These are phyloP conservation scores for Claviceps arundinis DNA, from an alignment of 2,329 filamentous ascomycete species.

Conservation along the genomic window DNA sequence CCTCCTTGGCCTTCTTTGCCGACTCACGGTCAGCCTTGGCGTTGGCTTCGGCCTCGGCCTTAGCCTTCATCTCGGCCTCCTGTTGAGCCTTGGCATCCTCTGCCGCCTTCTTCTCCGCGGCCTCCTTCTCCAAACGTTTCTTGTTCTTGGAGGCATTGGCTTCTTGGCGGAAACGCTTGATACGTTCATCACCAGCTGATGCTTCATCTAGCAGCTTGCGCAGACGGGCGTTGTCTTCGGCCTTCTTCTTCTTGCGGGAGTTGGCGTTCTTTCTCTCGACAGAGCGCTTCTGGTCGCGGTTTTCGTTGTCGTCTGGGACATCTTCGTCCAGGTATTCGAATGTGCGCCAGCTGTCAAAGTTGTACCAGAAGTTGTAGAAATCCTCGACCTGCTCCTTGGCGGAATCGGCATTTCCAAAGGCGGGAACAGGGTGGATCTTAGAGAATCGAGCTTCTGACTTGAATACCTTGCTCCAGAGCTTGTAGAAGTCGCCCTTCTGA, in stretches of 20 bases:
- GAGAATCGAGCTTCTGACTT: constrained; percentile 88
- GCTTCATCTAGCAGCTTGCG: constrained; percentile 81
- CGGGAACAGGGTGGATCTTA: constrained; percentile 76
- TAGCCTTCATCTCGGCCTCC: constrained; percentile 66
- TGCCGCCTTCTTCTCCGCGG: constrained; percentile 71
- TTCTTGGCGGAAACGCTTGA: constrained; percentile 91
- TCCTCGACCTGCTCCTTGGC: constrained; percentile 79
- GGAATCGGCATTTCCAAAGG: constrained; percentile 72
- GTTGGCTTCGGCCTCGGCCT: constrained; percentile 72
- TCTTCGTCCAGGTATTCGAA: constrained; percentile 99
- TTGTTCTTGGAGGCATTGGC: constrained; percentile 93
- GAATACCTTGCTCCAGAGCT: constrained; percentile 84
- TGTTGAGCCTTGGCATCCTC: constrained; percentile 78
- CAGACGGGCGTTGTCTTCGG: constrained; percentile 84
- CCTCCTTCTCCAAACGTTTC: constrained; percentile 81
- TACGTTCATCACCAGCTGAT: constrained; percentile 77
- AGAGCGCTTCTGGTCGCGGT: constrained; percentile 97
- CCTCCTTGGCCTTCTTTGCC: constrained; percentile 94
- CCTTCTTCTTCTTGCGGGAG: constrained; percentile 98
- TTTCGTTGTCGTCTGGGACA: constrained; percentile 96
- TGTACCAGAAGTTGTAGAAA: constrained; percentile 99
- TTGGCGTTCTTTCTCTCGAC: constrained; percentile 98
- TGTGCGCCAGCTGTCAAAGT: constrained; percentile 93
- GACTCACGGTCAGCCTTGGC: constrained; percentile 76
- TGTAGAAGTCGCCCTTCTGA: constrained; percentile 83